Evolutionary conservation across 1,284 basidiomycete genomes (phyloP), one percentile per base, ranked within the genome.

Genomic region (Inonotus obliquus): DNA sequence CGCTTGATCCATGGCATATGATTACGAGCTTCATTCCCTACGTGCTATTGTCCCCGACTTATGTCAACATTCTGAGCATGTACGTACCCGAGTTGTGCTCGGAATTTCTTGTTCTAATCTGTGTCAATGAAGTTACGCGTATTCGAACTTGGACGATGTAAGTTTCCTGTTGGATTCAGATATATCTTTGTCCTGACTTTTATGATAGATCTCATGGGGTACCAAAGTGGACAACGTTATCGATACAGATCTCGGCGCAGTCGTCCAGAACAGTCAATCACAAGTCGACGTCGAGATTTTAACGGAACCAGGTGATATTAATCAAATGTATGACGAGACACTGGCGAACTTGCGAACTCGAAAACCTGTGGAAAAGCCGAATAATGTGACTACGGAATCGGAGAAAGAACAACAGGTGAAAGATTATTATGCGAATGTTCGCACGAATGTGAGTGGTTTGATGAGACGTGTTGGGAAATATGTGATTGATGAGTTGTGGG

Each of bases 1-100:
- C 94, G 0, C 84, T 97, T 64, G 96, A 98, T 74, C 94, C 95
- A 14, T 92, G 94, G 87, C 92, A 96, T 75, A 86, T 97, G 74
- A 60, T 98, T 65, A 98, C 95, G 1, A 94, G 91, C 68, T 96
- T 96, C 70, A 66, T 89, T 6, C 94, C 94, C 62, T 98, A 97
- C 72, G 75, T 98, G 66, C 77, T 99, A 17, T 79, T 98, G 63
- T 87, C 88, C 1, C 92, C 93, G 3, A 89, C 88, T n/a, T 96
- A 94, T 68, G 85, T 96, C 74, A 94, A 92, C 71, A 81, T 96
- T 53, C 76, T 96, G 52, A 94, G 89, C 72, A 84, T 95, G 86
- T 92, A 66, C 70, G 87, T 76, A 19, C 25, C 13, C 54, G 23
- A 2, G 7, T 44, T 6, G 41, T 44, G 17, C 6, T n/a, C 41